Evolutionary conservation across 1,284 basidiomycete genomes (phyloP).

Genomic region (Rhodofomes roseus): DNA sequence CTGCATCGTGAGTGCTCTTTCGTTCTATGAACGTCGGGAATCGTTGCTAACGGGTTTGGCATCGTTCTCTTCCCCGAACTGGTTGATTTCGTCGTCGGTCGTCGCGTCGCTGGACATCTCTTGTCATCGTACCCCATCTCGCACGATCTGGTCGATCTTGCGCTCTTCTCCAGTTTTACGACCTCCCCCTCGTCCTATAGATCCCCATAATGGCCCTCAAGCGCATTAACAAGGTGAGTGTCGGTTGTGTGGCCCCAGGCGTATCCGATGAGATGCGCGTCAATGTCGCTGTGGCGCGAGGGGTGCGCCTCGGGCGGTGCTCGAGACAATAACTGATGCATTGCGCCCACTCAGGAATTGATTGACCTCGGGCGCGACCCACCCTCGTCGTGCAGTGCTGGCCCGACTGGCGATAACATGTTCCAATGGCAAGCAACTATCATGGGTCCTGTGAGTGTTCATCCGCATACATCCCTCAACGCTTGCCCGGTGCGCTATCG

Average conservation of each 20-base stretch:
- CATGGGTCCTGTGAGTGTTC: constrained; percentile 85
- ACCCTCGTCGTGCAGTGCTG: constrained; percentile 95
- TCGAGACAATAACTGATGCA: constrained; percentile 6
- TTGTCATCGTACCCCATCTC: constrained; percentile 20
- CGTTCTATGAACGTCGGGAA: background rate
- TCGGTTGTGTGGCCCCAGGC: constrained; percentile 7
- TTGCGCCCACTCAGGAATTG: constrained; percentile 69
- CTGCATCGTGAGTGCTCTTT: constrained; percentile 17
- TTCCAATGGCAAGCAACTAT: constrained; percentile 98
- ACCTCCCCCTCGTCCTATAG: constrained; percentile 26
- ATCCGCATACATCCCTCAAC: background rate
- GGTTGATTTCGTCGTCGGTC: constrained; percentile 4
- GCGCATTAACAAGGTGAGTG: constrained; percentile 95
- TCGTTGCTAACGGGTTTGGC: background rate
- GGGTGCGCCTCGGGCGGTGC: constrained; percentile 12
- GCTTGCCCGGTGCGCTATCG: background rate
- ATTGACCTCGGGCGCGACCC: constrained; percentile 96
- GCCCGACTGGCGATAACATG: constrained; percentile 94
- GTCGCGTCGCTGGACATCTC: constrained; percentile 11
- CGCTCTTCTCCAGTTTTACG: constrained; percentile 7
- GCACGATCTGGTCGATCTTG: constrained; percentile 25
- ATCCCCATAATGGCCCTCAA: constrained; percentile 80
- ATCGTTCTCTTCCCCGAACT: background rate
- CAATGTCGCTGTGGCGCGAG: constrained; percentile 10
- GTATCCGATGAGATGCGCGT: constrained; percentile 8